Evolutionary conservation across 331 rosid genomes (phyloP).

Genomic region (Rosa hybrid): DNA sequence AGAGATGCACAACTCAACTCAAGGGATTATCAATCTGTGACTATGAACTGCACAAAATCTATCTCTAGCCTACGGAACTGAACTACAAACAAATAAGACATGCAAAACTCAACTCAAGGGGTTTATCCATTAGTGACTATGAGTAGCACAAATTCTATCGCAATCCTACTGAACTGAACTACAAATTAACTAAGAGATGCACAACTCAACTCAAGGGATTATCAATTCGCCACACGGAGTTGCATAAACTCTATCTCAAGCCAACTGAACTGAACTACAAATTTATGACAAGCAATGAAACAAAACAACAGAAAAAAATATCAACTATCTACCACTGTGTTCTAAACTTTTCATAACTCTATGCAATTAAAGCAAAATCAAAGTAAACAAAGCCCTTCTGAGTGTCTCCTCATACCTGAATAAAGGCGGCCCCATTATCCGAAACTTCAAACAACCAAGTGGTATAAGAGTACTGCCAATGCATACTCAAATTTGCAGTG

Average conservation of each 20-base stretch:
- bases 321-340: not conserved
- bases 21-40: not conserved
- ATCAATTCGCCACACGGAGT: not conserved
- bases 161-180: not conserved
- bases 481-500: constrained; percentile 69
- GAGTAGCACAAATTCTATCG: not conserved
- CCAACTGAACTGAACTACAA: not conserved
- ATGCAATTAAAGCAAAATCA: constrained; percentile 12
- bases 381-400: constrained; percentile 15
- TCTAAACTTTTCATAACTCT: not conserved
- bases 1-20: not conserved
- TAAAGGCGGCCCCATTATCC: constrained; percentile 76
- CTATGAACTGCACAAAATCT: not conserved
- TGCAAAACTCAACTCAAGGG: not conserved
- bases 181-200: not conserved
- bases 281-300: not conserved
- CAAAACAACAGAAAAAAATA: not conserved
- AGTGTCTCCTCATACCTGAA: constrained; percentile 50
- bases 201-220: not conserved
- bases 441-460: constrained; percentile 65
- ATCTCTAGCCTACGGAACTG: not conserved
- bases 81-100: not conserved
- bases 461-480: constrained; percentile 58
- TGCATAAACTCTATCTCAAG: constrained; percentile 1
- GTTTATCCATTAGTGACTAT: not conserved